Evolutionary conservation across 2,329 filamentous ascomycete genomes (phyloP), one percentile per base, ranked within the genome.

Genomic region (Dactylella cylindrospora): DNA sequence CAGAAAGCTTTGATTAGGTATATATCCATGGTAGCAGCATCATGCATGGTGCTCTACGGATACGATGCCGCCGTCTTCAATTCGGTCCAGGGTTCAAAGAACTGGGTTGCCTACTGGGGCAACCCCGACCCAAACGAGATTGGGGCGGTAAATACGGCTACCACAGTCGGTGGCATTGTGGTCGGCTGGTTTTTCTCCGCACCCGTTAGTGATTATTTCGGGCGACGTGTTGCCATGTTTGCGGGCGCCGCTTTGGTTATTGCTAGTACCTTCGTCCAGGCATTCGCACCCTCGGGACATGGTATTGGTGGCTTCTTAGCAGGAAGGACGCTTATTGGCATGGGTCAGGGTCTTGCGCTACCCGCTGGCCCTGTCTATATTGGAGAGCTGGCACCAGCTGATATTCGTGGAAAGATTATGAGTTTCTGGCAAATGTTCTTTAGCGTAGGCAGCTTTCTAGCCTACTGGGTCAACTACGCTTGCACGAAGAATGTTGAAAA

Each of bases 11-110:
- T 31, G 32, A 6, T 28, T 49, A 80, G 81, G 82, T 86, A 84
- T 74, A 82, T 85, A 67, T 84, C 82, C 64, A 75, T 85, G 50
- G 81, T 86, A 66, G 84, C 84, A 53, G 84, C 84, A 69, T 81
- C 83, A 71, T 86, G 83, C 72, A 87, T 87, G 84, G 83, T 86
- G 22, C 76, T 88, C 40, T 87, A 86, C 71, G 84, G 84, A 54
- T 87, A 87, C 70, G 84, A 87, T 76, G 83, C 84, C 1, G 85
- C 83, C 29, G 84, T 86, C 46, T 88, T 83, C 76, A 88, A 88
- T 71, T 83, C 84, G 6, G 79, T 86, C 3, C 84, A 86, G 71
- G 82, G 80, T 26, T 85, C 82, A 28, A 49, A 80, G 9, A 79
- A 86, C 71, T 88, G 84, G 84, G 74, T 82, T 10, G 74, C 31